Base-by-base conservation (phyloP, 2,329 filamentous ascomycete genomes). In the Pezicula radicicola region DNA sequence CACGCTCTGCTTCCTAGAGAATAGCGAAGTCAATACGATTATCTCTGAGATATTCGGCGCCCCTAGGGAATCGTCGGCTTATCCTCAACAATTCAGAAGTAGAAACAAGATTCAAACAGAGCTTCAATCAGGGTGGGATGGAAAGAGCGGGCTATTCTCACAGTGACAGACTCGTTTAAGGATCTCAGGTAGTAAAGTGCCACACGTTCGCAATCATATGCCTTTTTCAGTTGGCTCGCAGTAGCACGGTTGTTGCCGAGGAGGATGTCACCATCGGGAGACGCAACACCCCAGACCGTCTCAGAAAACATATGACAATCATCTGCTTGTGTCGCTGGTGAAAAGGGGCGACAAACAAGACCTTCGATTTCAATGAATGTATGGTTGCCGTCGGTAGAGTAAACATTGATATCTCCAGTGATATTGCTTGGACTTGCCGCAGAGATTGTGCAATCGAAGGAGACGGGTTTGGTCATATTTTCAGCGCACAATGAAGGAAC, bases 321-420 rank as follows among this genome's bases (percentile, higher is more conserved):
- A 18, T 61, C 46, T 4, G 51, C 52, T n/a, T 49, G 42, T 16
- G 52, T 60, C 8, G 61, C 56, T 12, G 49, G 48, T 8, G 56
- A 53, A 27, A 63, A 48, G 7, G 60, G 55, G 25, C 51, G 50
- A 39, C 57, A 49, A 30, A 46, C 49, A 30, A 58, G 36, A 5
- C 57, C 60, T 49, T 64, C 53, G 13, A 61, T 53, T 47, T 63
- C 58, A 16, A 63, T 48, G n/a, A 62, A 52, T 2, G 53, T 28
- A n/a, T 55, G 7, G 8, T 6, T 16, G 12, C 18, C 15, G 21
- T 42, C 40, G n/a, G 15, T 21, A 42, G 40, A 16, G 21, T 42
- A 42, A 16, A 42, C 15, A 21, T 21, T 16, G n/a, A 21, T 42
- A 42, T 42, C 40, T 42, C 40, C 40, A 16, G 19, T 12, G n/a